Base-by-base conservation (phyloP, 352 stramenopile genomes). In the Phytophthora europaea region DNA sequence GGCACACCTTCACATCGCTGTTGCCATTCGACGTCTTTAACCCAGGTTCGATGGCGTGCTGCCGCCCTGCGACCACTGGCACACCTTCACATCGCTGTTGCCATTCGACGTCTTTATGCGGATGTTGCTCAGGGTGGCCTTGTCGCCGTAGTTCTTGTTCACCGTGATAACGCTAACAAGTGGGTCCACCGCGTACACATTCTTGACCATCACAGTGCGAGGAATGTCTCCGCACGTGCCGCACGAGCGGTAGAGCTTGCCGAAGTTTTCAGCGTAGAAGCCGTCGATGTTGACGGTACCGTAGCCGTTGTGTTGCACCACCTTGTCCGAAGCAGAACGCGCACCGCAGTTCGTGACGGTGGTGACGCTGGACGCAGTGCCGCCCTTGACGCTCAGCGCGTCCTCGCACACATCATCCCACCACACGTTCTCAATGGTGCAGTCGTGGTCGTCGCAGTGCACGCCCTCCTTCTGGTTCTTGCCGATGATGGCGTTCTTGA, bases 311-410 rank as follows among this genome's bases (percentile, higher is more conserved):
- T 72, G 77, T 57, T 87, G 80, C 23, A 83, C 65, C 22, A 83
- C 61, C 68, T 87, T 87, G 74, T 87, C 80, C 18, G 78, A 65
- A 38, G 76, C 80, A 5, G 65, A 70, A 2, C 72, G 72, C 0
- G 79, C 76, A 28, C 80, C 80, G 10, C 76, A 70, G 36, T 47
- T 47, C 4, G 20, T 65, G 4, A 65, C 60, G n/a, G 65, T 80
- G 9, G 75, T 61, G 13, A 84, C 67, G 50, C 66, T 81, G 4
- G 59, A 77, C 0, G 71, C 59, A 5, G 31, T 55, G 40, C 80
- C 80, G 20, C 70, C 70, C 65, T 84, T 87, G 74, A 84, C 61
- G 3, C 56, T 72, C 13, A 80, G 52, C 4, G 74, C 76, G 48
- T 70, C 63, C 40, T 70, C 63, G 63, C 63, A 70, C 62, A 69